Evolutionary conservation across 306 rosid species (phyloP).

Genomic region (Albizia julibrissin): DNA sequence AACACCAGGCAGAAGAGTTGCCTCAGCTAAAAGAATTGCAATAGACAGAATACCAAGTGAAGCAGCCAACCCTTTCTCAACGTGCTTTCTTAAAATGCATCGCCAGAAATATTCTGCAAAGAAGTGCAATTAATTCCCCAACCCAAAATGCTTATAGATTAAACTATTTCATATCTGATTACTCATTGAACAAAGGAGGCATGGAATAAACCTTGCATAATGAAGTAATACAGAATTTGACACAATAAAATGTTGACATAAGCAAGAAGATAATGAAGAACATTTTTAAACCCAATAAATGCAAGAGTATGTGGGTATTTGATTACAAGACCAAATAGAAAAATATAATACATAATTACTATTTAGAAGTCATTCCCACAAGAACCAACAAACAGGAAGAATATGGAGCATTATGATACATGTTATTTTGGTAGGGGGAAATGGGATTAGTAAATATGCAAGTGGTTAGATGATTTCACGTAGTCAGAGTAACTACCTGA

Average conservation of each 20-base stretch:
- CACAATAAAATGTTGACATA: conserved; percentile 14
- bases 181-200: conserved; percentile 2
- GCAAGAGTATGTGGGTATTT: conserved; percentile 1
- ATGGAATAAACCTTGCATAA: conserved; percentile 18
- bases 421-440: neutral
- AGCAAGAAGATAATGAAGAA: conserved; percentile 26
- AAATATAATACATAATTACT: neutral
- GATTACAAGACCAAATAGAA: neutral
- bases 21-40: conserved; percentile 98
- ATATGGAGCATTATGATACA: neutral
- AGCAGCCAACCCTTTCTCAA: conserved; percentile 75
- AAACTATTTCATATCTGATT: conserved; percentile 17
- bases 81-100: conserved; percentile 82
- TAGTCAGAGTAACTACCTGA: neutral
- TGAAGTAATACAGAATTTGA: conserved; percentile 25
- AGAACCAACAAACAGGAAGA: conserved; percentile 26
- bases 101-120: conserved; percentile 90
- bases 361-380: conserved; percentile 12
- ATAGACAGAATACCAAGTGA: conserved; percentile 80
- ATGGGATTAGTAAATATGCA: neutral
- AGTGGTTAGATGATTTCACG: neutral
- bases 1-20: conserved; percentile 80
- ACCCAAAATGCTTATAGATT: conserved; percentile 9
- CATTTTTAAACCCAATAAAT: conserved; percentile 10
- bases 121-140: conserved; percentile 26